Percentiles rank a stretch among this genome's conserved stretches.
Conservation (phyloP, 805 yeast genomes). For the Lipomyces yamadae region DNA sequence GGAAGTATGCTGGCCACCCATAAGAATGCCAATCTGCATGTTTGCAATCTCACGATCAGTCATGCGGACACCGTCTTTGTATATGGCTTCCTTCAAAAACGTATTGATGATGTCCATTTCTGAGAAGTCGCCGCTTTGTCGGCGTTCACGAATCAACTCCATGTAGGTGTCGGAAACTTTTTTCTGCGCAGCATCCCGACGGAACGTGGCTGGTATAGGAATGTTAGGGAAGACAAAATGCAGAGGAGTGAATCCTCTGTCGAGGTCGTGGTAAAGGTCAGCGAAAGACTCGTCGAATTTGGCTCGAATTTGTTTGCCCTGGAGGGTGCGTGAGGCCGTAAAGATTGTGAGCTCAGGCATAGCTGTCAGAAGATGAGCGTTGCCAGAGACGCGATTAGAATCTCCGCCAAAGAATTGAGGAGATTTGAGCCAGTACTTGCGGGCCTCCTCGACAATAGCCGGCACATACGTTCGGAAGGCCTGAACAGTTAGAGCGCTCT, state of each 20-base stretch:
- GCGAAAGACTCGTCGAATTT: slow-evolving; percentile 85
- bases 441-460: slow-evolving; percentile 76
- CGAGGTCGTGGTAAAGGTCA: slow-evolving; percentile 82
- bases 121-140: slow-evolving; percentile 69
- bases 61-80: slow-evolving; percentile 93
- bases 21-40: slow-evolving; percentile 88
- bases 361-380: slow-evolving; percentile 64
- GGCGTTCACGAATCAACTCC: slow-evolving; percentile 74
- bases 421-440: slow-evolving; percentile 63
- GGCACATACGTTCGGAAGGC: slow-evolving; percentile 88
- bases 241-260: slow-evolving; percentile 94
- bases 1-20: slow-evolving; percentile 99
- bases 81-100: slow-evolving; percentile 77
- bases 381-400: slow-evolving; percentile 44
- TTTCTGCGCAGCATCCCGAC: slow-evolving; percentile 86
- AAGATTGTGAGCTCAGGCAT: slow-evolving; percentile 96
- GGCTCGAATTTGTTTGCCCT: slow-evolving; percentile 89
- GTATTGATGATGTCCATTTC: slow-evolving; percentile 90
- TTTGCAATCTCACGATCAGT: slow-evolving; percentile 94
- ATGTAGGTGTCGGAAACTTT: slow-evolving; percentile 80
- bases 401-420: slow-evolving; percentile 52
- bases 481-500: slow-evolving; percentile 82
- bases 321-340: slow-evolving; percentile 89
- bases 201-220: slow-evolving; percentile 83
- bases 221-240: slow-evolving; percentile 94